These are phyloP conservation scores for Solanum aculeatissimum DNA, from an alignment of 305 asterid genomes.

Conservation along the genomic window DNA sequence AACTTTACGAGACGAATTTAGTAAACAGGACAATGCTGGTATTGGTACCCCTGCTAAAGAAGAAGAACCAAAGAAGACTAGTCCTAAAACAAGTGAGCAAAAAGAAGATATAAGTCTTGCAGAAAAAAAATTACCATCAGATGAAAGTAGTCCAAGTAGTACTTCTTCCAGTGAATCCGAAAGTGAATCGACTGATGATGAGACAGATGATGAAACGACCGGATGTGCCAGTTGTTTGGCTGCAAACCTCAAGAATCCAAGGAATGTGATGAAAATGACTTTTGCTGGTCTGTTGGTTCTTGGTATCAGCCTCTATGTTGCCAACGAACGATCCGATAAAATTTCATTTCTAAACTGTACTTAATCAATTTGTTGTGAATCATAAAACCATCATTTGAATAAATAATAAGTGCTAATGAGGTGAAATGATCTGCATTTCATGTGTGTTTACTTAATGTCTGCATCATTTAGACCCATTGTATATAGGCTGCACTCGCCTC, in stretches of 20 bases:
- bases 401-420: not conserved
- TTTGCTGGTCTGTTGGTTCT: not conserved
- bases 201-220: not conserved
- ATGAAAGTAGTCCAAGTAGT: not conserved
- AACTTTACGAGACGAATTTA: not conserved
- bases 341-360: not conserved
- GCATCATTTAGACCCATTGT: not conserved
- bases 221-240: not conserved
- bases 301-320: not conserved
- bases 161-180: not conserved
- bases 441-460: not conserved
- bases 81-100: not conserved
- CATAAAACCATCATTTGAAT: not conserved
- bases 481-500: not conserved
- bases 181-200: not conserved
- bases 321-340: not conserved
- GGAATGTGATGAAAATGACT: not conserved
- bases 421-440: not conserved
- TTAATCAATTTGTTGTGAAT: not conserved
- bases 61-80: not conserved
- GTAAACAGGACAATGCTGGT: not conserved
- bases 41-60: not conserved
- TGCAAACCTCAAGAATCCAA: not conserved
- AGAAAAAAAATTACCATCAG: not conserved
- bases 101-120: not conserved